Evolutionary conservation across 108 stramenopile genomes (phyloP).

Genomic region (Skeletonema potamos): DNA sequence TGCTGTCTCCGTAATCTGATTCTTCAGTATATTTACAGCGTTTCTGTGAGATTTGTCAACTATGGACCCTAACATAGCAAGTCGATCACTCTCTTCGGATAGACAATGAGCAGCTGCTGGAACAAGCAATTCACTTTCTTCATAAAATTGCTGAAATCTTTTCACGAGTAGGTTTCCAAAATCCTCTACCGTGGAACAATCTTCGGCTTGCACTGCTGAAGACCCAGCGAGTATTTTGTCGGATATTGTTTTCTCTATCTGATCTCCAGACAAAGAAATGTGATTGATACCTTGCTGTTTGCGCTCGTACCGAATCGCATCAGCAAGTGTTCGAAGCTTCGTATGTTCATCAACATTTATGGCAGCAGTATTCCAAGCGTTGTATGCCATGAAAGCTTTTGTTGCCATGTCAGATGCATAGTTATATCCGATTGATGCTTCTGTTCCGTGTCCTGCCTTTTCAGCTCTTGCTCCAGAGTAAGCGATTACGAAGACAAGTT

Average conservation of each 20-base stretch:
- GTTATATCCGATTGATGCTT: conserved; percentile 14
- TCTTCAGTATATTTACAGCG: conserved; percentile 19
- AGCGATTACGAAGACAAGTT: conserved; percentile 27
- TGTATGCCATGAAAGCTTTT: conserved; percentile 4
- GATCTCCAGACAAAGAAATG: neutral
- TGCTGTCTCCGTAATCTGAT: conserved; percentile 25
- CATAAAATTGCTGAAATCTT: conserved; percentile 26
- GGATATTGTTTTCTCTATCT: neutral
- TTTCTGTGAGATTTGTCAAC: conserved; percentile 11
- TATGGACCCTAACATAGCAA: conserved; percentile 11
- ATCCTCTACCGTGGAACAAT: neutral
- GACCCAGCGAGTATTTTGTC: neutral
- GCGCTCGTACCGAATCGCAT: conserved; percentile 12
- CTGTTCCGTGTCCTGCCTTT: conserved; percentile 16
- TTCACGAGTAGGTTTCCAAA: neutral
- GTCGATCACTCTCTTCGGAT: neutral
- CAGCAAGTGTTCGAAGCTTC: conserved; percentile 5
- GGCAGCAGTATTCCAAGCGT: neutral
- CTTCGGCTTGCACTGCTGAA: neutral
- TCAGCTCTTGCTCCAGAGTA: conserved; percentile 33
- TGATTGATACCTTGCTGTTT: neutral
- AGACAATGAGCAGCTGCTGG: conserved; percentile 13
- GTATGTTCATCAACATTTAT: neutral
- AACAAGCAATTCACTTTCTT: conserved; percentile 23
- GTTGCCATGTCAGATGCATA: conserved; percentile 10